A percentile compares a stretch with the other conserved stretches of the same genome.
Evolutionary conservation across 306 rosid species (phyloP).

Genomic region (Trichosanthes cucumerina): DNA sequence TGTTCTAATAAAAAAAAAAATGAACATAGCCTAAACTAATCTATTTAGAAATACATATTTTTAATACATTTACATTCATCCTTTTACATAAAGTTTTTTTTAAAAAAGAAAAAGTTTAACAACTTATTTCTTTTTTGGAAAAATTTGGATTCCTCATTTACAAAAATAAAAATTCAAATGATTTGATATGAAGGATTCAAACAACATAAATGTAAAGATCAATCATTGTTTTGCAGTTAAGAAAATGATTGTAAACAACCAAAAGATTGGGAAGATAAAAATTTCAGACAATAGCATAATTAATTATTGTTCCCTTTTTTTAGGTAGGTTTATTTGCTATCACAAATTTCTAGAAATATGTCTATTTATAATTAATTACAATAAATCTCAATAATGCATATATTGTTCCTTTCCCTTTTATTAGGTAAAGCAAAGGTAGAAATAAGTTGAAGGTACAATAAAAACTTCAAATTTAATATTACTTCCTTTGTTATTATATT

Average conservation of each 20-base stretch:
- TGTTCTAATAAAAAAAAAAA: too few species aligned
- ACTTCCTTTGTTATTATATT: too few species aligned
- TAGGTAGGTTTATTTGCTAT: not conserved
- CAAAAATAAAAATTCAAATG: not conserved
- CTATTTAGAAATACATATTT: not conserved
- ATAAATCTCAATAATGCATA: not conserved
- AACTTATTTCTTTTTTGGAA: not conserved
- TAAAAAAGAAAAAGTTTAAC: too few species aligned
- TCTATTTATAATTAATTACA: not conserved
- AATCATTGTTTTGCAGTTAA: not conserved
- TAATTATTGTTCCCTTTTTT: not conserved
- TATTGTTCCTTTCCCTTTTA: not conserved
- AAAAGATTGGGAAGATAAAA: not conserved
- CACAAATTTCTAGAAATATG: not conserved
- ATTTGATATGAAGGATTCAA: not conserved
- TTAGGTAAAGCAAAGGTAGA: too few species aligned
- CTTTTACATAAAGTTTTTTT: not conserved
- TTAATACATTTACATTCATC: not conserved
- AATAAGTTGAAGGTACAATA: too few species aligned
- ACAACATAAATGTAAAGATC: not conserved
- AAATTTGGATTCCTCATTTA: not conserved
- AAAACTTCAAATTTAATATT: too few species aligned
- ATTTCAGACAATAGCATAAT: not conserved
- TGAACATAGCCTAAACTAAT: too few species aligned
- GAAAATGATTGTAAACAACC: not conserved